Conservation (phyloP, 2,329 filamentous ascomycete genomes). For the Fusarium nelsonii region DNA sequence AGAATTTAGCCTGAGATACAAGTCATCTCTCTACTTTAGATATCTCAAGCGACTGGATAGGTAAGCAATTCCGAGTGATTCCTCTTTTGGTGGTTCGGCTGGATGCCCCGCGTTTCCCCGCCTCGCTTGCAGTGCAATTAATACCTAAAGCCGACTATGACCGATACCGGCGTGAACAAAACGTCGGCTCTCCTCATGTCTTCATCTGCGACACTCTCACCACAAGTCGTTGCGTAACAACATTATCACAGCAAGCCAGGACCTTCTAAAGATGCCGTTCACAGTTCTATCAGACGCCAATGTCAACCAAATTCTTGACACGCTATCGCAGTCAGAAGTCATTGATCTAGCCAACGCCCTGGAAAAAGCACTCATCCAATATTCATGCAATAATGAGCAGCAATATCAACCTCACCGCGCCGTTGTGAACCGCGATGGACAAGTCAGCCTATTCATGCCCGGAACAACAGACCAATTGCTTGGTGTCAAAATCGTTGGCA, state of each 20-base stretch:
- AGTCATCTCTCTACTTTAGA: no score
- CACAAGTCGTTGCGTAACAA: background rate
- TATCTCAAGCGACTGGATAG: background rate
- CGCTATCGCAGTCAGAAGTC: constrained; percentile 36
- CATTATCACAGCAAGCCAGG: background rate
- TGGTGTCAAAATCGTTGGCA: constrained; percentile 72
- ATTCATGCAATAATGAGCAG: constrained; percentile 71
- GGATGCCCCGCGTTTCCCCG: background rate
- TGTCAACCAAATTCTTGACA: constrained; percentile 40
- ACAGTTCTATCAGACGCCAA: constrained; percentile 44
- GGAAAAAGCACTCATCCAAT: constrained; percentile 51
- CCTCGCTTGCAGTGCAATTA: background rate
- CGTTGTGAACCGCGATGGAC: constrained; percentile 70
- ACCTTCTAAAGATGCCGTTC: constrained; percentile 32
- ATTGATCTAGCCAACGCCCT: constrained; percentile 33
- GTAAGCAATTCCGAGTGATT: background rate
- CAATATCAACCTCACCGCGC: constrained; percentile 73
- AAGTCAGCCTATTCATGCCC: constrained; percentile 76
- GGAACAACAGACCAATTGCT: constrained; percentile 69
- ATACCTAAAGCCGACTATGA: background rate
- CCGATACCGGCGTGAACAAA: background rate
- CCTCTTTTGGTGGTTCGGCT: background rate
- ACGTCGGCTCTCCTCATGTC: no score
- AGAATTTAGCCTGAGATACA: no score
- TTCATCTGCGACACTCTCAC: background rate